Base-by-base conservation (phyloP, 257 asterid species). In the Euphrasia confusa region DNA sequence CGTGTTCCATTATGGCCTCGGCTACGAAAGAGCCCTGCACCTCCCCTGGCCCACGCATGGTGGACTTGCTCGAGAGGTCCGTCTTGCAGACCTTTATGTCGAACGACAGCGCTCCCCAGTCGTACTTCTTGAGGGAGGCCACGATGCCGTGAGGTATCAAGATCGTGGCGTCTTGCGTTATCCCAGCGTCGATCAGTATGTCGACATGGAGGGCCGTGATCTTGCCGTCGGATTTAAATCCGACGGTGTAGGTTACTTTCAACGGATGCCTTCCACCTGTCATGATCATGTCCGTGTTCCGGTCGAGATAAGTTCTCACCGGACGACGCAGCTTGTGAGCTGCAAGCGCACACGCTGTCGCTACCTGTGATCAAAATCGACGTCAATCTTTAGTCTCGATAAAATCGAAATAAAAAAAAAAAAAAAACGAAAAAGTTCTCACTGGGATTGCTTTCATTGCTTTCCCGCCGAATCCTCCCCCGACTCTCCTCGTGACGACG, bases 381-480 rank as follows among this genome's bases (percentile, higher is more conserved):
- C 55, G 60, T 39, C 52, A 50, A 10, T 15, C 21, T 5, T 15
- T 14, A 10, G 15, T 45, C n/a, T 45, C 5, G 13, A n/a, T 45
- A 10, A 45, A 45, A 45, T 45, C 5, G 40, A 17, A 11, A 24
- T 49, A 21, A 28, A 30, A 52, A 57, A 52, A 1, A 10, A 14
- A 24, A 37, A 61, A 39, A 58, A 8, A 32, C 30, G 2, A 42
- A 27, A 42, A 15, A 18, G 42, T 37, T 78, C 91, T 76, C 66
- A 86, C 95, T 10, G 77, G 75, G 77, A 80, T 79, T 58, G 89
- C 66, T 72, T 61, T 74, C 21, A 64, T 5, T 55, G 72, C 78
- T 79, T 86, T 86, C 69, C 95, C 95, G 42, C 95, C 95, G 65
- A 81, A 86, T 52, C 91, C 91, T 42, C 95, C 95, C 24, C 91